Evolutionary conservation across 23 red algal genomes (phyloP).

Genomic region (Cyanidioschyzon merolae): DNA sequence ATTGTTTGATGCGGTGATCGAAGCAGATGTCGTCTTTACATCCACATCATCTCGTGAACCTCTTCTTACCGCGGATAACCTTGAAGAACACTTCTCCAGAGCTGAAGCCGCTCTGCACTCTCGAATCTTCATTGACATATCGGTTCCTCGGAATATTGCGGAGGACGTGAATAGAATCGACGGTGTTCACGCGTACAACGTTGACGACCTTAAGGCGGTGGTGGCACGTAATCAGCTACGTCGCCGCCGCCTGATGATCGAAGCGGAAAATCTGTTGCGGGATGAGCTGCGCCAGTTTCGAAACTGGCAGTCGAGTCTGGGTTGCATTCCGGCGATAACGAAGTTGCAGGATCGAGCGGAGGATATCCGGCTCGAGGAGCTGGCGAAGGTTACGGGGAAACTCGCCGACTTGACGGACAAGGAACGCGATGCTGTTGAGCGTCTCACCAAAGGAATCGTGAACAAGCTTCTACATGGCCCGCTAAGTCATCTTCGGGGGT

Average conservation of each 20-base stretch:
- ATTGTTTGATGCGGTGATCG: slow-evolving; percentile 44
- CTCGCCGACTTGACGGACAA: slow-evolving; percentile 40
- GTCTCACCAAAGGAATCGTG: slow-evolving; percentile 80
- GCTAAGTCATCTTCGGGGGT: slow-evolving; percentile 70
- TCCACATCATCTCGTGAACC: slow-evolving; percentile 64
- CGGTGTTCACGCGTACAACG: slow-evolving; percentile 68
- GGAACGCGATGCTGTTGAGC: slow-evolving; percentile 79
- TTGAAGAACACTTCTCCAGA: slow-evolving; percentile 21
- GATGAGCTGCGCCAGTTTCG: slow-evolving; percentile 70
- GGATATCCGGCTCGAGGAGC: slow-evolving; percentile 75
- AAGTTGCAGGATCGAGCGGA: slow-evolving; percentile 86
- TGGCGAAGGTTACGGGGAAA: slow-evolving; percentile 69
- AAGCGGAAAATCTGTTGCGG: slow-evolving; percentile 68
- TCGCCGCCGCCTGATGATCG: slow-evolving; percentile 55
- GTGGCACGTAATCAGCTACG: slow-evolving; percentile 84
- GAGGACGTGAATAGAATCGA: slow-evolving; percentile 43
- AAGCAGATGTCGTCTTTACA: slow-evolving; percentile 73
- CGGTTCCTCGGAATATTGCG: slow-evolving; percentile 83
- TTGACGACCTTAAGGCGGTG: slow-evolving; percentile 97
- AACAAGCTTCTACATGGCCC: slow-evolving; percentile 94
- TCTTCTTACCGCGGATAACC: slow-evolving; percentile 35
- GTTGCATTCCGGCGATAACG: slow-evolving; percentile 84
- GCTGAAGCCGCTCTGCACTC: not conserved
- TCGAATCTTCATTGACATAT: slow-evolving; percentile 81
- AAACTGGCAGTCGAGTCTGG: slow-evolving; percentile 84